Conservation (phyloP, 495 filamentous ascomycete species). For the Penicillium verhagenii region DNA sequence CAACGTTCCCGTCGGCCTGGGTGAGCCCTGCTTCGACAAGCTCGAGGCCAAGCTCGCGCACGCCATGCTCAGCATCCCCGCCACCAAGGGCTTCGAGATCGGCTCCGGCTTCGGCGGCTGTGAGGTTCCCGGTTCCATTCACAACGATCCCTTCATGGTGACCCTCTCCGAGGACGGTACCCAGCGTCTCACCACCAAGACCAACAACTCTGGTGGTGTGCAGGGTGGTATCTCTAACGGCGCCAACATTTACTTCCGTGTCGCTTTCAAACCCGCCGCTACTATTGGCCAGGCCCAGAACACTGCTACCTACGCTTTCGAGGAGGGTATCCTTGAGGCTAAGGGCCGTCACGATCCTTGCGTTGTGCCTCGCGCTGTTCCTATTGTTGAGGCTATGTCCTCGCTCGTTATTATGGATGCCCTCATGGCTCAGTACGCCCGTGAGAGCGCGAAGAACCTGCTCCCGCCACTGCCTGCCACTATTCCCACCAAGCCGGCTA, state of each 20-base stretch:
- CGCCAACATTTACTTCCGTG: conserved; percentile 89
- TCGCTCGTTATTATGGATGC: conserved; percentile 89
- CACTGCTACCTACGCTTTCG: conserved; percentile 76
- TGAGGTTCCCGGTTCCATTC: conserved; percentile 81
- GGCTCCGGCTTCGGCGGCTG: conserved; percentile 91
- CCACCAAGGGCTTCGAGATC: conserved; percentile 96
- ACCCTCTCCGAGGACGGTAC: conserved; percentile 41
- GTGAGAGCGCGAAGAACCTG: conserved; percentile 48
- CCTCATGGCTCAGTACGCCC: conserved; percentile 79
- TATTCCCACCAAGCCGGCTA: conserved; percentile 36
- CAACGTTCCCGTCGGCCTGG: conserved; percentile 82
- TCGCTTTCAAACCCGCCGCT: conserved; percentile 93
- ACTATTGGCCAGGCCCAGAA: conserved; percentile 92
- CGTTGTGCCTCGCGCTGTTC: conserved; percentile 89
- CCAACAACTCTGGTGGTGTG: conserved; percentile 95
- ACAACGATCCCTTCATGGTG: conserved; percentile 89
- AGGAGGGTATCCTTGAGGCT: conserved; percentile 77
- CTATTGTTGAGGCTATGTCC: conserved; percentile 97
- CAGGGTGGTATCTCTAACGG: conserved; percentile 98
- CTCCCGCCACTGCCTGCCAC: conserved; percentile 41
- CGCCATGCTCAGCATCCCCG: conserved; percentile 96
- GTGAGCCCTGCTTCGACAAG: conserved; percentile 96
- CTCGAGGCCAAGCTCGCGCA: conserved; percentile 91
- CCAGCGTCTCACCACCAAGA: conserved; percentile 74
- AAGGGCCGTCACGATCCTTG: conserved; percentile 97